These are phyloP conservation scores for Lithocarpus polystachyus DNA, from an alignment of 306 rosid species.

Conservation along the genomic window DNA sequence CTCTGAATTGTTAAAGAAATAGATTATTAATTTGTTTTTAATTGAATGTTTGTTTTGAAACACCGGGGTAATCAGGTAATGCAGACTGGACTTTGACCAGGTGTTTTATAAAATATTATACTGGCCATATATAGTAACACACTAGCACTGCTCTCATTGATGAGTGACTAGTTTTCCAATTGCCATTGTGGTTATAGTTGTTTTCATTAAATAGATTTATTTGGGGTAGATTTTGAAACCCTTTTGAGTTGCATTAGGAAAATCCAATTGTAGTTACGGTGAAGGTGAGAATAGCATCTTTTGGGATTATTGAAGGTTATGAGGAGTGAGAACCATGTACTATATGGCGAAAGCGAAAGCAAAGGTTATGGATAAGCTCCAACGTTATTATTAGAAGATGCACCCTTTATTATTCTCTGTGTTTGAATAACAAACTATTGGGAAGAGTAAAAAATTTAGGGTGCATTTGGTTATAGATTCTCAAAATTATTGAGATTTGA, in stretches of 20 bases:
- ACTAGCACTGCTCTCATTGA: no score
- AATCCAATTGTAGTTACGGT: background rate
- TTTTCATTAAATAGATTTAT: background rate
- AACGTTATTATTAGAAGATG: background rate
- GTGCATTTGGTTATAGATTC: background rate
- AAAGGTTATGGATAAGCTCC: no score
- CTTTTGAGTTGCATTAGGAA: background rate
- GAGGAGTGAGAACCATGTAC: no score
- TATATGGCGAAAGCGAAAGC: no score
- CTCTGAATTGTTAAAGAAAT: background rate
- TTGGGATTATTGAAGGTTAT: background rate
- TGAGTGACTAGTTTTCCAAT: background rate
- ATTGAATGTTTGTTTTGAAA: background rate
- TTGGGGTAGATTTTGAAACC: background rate
- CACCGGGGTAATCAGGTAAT: background rate
- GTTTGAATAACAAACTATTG: no score
- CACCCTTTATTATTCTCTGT: background rate
- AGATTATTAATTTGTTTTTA: background rate
- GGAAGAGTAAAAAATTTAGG: background rate
- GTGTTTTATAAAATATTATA: background rate
- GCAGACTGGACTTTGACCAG: background rate
- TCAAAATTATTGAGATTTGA: background rate
- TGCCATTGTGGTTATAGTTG: background rate
- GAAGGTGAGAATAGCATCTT: background rate
- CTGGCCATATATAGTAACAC: background rate